Evolutionary conservation across 257 asterid species (phyloP).

Genomic region (Perilla frutescens): DNA sequence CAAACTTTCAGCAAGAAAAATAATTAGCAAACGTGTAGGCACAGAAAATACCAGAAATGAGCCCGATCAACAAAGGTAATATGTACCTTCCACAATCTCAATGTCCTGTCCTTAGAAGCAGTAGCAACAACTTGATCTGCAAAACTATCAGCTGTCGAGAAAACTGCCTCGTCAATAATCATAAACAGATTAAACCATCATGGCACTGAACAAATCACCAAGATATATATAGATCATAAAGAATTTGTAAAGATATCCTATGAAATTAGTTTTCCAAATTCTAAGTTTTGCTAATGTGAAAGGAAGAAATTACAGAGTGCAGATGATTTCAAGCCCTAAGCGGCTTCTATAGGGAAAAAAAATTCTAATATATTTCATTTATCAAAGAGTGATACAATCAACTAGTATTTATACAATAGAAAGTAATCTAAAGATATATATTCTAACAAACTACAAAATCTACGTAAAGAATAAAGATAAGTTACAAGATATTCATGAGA

Average conservation of each 20-base stretch:
- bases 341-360: too few species aligned
- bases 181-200: constrained; percentile 10
- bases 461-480: too few species aligned
- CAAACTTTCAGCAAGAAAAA: constrained; percentile 58
- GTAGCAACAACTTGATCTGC: constrained; percentile 75
- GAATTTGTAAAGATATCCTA: not conserved
- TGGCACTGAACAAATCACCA: not conserved
- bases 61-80: constrained; percentile 26
- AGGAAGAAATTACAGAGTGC: not conserved
- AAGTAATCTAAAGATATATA: too few species aligned
- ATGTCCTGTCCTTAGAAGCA: constrained; percentile 89
- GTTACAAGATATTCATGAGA: too few species aligned
- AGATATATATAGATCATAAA: not conserved
- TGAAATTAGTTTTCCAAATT: constrained; percentile 5
- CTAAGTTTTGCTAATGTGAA: constrained; percentile 11
- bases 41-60: constrained; percentile 32
- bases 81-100: constrained; percentile 91
- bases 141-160: constrained; percentile 44
- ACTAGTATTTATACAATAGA: too few species aligned
- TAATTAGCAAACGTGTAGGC: constrained; percentile 30
- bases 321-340: not conserved
- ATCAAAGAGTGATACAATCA: too few species aligned
- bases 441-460: too few species aligned
- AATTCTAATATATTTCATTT: too few species aligned
- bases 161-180: constrained; percentile 29